phyloP scores from a whole-genome alignment of 179 eudicot species.

The Actinidia polygama region DNA sequence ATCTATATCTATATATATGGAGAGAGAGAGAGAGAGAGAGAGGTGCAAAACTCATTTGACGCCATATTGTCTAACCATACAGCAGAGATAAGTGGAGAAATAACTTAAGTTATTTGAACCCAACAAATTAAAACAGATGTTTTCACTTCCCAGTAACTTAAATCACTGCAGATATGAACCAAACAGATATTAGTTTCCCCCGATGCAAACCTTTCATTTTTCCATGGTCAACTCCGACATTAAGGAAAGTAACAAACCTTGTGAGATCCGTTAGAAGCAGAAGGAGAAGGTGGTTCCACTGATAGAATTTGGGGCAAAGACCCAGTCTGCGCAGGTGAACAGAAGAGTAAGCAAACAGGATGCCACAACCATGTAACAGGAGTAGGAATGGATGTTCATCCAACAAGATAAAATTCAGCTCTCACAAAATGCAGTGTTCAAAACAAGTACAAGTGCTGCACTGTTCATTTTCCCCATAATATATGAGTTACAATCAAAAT shows the following conservation, averaged over 20 bases:
- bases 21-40: background rate
- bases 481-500: background rate
- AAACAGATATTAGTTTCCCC: no score
- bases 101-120: background rate
- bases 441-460: background rate
- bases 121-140: background rate
- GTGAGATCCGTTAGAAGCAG: slow-evolving; percentile 51
- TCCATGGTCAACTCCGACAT: background rate
- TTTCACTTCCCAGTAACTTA: background rate
- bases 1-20: background rate
- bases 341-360: slow-evolving; percentile 10
- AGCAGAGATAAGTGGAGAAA: background rate
- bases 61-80: background rate
- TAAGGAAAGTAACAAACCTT: slow-evolving; percentile 44
- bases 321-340: slow-evolving; percentile 49
- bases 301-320: slow-evolving; percentile 52
- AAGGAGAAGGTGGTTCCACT: slow-evolving; percentile 67
- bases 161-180: background rate
- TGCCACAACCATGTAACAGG: background rate
- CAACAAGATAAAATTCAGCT: background rate
- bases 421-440: background rate
- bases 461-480: slow-evolving; percentile 2
- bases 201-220: no score
- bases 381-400: background rate
- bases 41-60: background rate